Conservation (phyloP, 129 eudicot species). For the Flaveria trinervia region DNA sequence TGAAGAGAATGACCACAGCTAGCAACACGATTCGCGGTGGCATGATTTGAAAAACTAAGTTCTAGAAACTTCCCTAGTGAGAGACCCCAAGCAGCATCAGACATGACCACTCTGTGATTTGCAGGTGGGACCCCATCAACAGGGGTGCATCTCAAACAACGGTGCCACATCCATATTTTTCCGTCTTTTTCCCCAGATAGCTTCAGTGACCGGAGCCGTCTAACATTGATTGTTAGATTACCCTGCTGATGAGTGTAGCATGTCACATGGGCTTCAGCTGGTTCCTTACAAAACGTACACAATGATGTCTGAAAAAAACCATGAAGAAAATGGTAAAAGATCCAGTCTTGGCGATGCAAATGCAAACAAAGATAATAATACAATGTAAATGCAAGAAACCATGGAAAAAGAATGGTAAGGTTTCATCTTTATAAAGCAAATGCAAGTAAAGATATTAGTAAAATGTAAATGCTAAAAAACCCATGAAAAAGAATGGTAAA, state of each 20-base stretch:
- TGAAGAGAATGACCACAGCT: slow-evolving; percentile 96
- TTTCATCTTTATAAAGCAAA: neutral
- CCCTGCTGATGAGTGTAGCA: slow-evolving; percentile 95
- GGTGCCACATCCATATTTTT: slow-evolving; percentile 99
- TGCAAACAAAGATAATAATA: neutral
- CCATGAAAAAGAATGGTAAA: slow-evolving; percentile 4
- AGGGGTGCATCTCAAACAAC: slow-evolving; percentile 80
- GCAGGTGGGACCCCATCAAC: slow-evolving; percentile 83
- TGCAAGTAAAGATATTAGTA: neutral
- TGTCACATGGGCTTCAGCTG: slow-evolving; percentile 85
- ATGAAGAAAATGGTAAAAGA: neutral
- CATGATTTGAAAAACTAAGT: slow-evolving; percentile 93
- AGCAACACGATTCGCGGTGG: slow-evolving; percentile 92
- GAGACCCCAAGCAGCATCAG: slow-evolving; percentile 99
- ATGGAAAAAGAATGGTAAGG: neutral
- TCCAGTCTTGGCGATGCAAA: neutral
- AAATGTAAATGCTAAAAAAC: neutral
- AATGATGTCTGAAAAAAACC: slow-evolving; percentile 50
- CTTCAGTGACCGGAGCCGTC: slow-evolving; percentile 57
- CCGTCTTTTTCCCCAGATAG: slow-evolving; percentile 81
- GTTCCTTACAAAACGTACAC: slow-evolving; percentile 77
- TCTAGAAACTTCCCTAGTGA: slow-evolving; percentile 96
- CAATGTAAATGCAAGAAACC: neutral
- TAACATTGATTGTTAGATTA: slow-evolving; percentile 83
- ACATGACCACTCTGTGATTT: slow-evolving; percentile 74